Percentiles rank a stretch among this genome's conserved stretches.
These are phyloP conservation scores for Triticum turgidum DNA, from an alignment of 176 grass and related monocot species.

Conservation along the genomic window DNA sequence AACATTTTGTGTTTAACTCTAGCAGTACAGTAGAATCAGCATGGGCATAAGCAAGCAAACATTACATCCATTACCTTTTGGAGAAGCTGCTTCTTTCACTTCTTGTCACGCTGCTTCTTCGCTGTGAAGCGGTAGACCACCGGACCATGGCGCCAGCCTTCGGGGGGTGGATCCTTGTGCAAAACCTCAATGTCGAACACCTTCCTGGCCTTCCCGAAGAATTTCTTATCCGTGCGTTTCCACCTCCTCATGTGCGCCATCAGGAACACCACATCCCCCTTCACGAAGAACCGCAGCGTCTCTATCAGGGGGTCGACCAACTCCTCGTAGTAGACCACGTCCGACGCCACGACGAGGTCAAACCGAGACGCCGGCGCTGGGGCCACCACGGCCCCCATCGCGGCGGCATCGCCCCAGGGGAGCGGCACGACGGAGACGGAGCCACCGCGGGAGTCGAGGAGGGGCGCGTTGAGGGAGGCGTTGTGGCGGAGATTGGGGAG, in stretches of 20 bases:
- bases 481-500: conserved; percentile 86
- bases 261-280: conserved; percentile 61
- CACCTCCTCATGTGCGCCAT: conserved; percentile 96
- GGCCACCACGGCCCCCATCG: conserved; percentile 29
- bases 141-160: conserved; percentile 66
- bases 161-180: conserved; percentile 65
- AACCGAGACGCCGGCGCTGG: conserved; percentile 24
- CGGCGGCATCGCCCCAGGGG: conserved; percentile 49
- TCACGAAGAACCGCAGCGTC: conserved; percentile 72
- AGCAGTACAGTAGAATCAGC: background rate
- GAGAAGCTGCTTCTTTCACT: conserved; percentile 28
- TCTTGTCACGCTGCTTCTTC: conserved; percentile 38
- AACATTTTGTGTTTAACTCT: background rate
- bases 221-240: conserved; percentile 82
- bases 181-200: conserved; percentile 61
- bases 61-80: conserved; percentile 31
- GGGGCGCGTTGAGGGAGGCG: conserved; percentile 51
- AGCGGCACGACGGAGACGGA: conserved; percentile 56
- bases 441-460: conserved; percentile 49
- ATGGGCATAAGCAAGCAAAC: background rate
- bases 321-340: conserved; percentile 86
- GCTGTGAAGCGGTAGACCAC: conserved; percentile 59
- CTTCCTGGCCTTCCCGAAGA: conserved; percentile 85
- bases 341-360: conserved; percentile 72
- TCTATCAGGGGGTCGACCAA: conserved; percentile 78